Conservation (phyloP, 371 early-diverging fungal genomes). For the Lichtheimia ornata region DNA sequence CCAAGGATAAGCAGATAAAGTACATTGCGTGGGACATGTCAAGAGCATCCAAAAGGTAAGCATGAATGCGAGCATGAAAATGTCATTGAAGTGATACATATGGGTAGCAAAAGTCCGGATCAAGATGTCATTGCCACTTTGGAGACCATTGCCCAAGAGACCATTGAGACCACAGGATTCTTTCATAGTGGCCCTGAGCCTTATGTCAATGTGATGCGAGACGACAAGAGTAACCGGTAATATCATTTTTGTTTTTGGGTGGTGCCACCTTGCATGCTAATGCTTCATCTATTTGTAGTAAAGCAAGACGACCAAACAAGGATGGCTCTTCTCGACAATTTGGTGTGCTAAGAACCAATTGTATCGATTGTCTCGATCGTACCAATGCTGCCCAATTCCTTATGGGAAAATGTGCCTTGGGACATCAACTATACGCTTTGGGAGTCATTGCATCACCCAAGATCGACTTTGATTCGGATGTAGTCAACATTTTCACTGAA, state of each 20-base stretch:
- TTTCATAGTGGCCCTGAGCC: slow-evolving; percentile 90
- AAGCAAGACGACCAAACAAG: no score
- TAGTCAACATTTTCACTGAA: slow-evolving; percentile 88
- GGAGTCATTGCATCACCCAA: slow-evolving; percentile 80
- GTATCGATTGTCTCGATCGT: slow-evolving; percentile 98
- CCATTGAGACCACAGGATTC: slow-evolving; percentile 84
- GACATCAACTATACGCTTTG: slow-evolving; percentile 89
- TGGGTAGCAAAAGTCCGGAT: slow-evolving; percentile 52
- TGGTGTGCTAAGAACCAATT: slow-evolving; percentile 97
- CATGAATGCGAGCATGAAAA: background rate
- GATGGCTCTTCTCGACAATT: slow-evolving; percentile 53
- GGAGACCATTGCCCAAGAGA: slow-evolving; percentile 87
- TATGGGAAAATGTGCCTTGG: slow-evolving; percentile 93
- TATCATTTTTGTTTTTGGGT: background rate
- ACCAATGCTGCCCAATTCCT: slow-evolving; percentile 99
- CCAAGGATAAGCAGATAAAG: slow-evolving; percentile 75
- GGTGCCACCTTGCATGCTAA: background rate
- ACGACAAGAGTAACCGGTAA: slow-evolving; percentile 1
- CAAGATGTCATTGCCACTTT: slow-evolving; percentile 90
- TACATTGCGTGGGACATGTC: slow-evolving; percentile 99
- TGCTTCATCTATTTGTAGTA: no score
- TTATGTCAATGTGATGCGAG: slow-evolving; percentile 52
- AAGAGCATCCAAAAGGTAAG: slow-evolving; percentile 85
- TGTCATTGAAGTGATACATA: background rate
- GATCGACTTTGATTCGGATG: slow-evolving; percentile 92